Conservation (phyloP, 441 rosid species). For the Pelargonium myrrhifolium region DNA sequence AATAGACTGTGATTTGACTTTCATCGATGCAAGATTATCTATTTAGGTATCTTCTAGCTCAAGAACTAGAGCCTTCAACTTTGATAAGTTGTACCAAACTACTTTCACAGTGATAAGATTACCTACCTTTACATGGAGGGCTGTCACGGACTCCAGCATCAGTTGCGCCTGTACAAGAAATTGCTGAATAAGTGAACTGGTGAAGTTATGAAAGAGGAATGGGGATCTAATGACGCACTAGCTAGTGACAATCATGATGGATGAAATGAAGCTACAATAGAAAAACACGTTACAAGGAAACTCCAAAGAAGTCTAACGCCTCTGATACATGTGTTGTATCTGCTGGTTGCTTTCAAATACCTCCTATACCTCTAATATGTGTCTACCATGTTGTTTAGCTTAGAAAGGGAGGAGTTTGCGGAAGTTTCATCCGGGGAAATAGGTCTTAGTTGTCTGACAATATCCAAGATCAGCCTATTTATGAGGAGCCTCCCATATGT, state of each 20-base stretch:
- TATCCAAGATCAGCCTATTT: too few relatives aligned
- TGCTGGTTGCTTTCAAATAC: too few relatives aligned
- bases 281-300: neutral
- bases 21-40: neutral
- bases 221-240: neutral
- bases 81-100: neutral
- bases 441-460: too few relatives aligned
- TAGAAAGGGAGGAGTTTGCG: too few relatives aligned
- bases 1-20: too few relatives aligned
- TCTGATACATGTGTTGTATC: neutral
- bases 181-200: neutral
- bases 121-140: conserved; percentile 30
- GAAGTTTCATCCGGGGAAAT: too few relatives aligned
- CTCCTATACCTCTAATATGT: too few relatives aligned
- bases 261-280: neutral
- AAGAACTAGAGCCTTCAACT: neutral
- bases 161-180: conserved; percentile 29
- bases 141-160: conserved; percentile 21
- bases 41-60: neutral
- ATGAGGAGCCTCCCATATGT: too few relatives aligned
- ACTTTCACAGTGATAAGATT: neutral
- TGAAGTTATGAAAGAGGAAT: neutral
- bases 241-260: neutral
- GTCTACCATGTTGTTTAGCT: too few relatives aligned
- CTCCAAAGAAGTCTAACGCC: neutral